Conservation (phyloP, 164 flowering plant genomes). For the Echeveria elegans region DNA sequence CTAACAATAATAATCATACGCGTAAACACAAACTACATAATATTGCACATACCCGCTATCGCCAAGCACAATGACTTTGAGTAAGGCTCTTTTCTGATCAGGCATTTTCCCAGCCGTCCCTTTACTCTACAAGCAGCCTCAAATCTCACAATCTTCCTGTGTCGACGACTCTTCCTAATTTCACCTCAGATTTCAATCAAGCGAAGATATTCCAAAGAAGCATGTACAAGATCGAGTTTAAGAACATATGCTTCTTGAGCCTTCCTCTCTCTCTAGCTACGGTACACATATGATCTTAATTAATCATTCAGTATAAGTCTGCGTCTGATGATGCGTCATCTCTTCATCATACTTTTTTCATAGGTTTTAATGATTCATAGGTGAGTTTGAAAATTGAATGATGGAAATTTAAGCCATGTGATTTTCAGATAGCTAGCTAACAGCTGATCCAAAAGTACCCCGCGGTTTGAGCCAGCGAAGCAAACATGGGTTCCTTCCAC, state of each 20-base stretch:
- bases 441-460: conserved; percentile 4
- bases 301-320: neutral
- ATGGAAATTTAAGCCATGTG: neutral
- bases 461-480: conserved; percentile 7
- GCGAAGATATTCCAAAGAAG: neutral
- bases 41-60: conserved; percentile 30
- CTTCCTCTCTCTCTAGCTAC: too few species aligned
- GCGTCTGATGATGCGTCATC: neutral
- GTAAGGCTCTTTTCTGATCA: conserved; percentile 24
- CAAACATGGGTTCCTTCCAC: neutral
- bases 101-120: conserved; percentile 8
- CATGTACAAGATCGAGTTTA: too few species aligned
- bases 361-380: conserved; percentile 1
- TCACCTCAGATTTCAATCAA: neutral
- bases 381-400: conserved; percentile 2
- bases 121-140: neutral
- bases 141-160: neutral
- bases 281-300: neutral
- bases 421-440: neutral
- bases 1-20: too few species aligned
- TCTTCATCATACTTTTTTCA: neutral
- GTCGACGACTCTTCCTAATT: too few species aligned
- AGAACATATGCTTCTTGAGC: neutral
- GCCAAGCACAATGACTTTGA: conserved; percentile 46
- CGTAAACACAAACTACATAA: neutral